Base-by-base conservation (phyloP, 768 basidiomycete species). In the Mycena leptocephala region DNA sequence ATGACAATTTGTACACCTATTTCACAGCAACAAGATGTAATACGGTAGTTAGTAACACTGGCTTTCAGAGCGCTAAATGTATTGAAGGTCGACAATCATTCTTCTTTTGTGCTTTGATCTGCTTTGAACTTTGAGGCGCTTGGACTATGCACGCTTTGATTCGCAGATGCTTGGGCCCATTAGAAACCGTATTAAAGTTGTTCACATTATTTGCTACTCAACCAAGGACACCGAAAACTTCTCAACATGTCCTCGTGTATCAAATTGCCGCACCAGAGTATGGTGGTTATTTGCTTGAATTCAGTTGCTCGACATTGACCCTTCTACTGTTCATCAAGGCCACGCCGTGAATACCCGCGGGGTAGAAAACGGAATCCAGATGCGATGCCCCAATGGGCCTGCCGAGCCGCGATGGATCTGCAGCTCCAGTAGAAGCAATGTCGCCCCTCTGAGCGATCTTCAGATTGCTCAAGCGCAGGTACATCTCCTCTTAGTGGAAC, bases 11-110 rank as follows among this genome's bases (percentile, higher is more conserved):
- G 56, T 67, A 39, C 48, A 67, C 24, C 41, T 73, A 65, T 22
- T n/a, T 32, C 26, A 33, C 43, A 59, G 14, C 63, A 35, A 24
- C 32, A 59, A 66, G 37, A 53, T 74, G 72, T 74, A 67, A 73
- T 67, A 46, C 26, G 41, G n/a, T 35, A 62, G 32, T 7, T 37
- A 22, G 56, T 43, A 41, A 9, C 28, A 32, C 20, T 20, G 43
- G 18, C 41, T 26, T 16, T 32, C 13, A 10, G 63, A 64, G 20
- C 66, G 48, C 46, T 53, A 16, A 39, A 26, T 41, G 39, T 26
- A 20, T 8, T 5, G 28, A n/a, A 24, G 63, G 63, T n/a, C 69
- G 28, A 13, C n/a, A 41, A 41, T 4, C n/a, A 46, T 2, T 6
- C 30, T 26, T 63, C n/a, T n/a, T 35, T 71, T 62, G 61, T 48